Conservation (phyloP, 192 early-diverging fungal species). For the Rhizophagus sp. region DNA sequence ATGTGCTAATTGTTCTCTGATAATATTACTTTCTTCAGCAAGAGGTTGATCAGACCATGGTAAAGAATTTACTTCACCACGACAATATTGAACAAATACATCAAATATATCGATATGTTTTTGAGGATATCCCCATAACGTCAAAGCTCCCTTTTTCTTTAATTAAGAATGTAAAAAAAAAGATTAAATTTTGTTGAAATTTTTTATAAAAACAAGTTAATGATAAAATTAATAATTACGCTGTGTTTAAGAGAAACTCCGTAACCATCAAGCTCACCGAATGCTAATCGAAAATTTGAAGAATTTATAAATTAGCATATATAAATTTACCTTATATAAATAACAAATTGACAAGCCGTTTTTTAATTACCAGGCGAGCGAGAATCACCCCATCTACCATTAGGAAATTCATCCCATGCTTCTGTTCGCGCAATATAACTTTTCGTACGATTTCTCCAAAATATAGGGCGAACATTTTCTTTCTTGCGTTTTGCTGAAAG, state of each 20-base stretch:
- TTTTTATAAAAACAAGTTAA: conserved; percentile 46
- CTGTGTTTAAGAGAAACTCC: conserved; percentile 68
- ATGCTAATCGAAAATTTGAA: conserved; percentile 34
- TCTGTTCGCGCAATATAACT: conserved; percentile 90
- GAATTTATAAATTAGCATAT: not conserved
- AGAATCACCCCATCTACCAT: conserved; percentile 98
- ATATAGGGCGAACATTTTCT: conserved; percentile 98
- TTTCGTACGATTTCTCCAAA: conserved; percentile 94
- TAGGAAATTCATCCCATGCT: conserved; percentile 94
- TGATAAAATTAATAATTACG: conserved; percentile 38
- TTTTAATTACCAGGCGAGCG: conserved; percentile 69
- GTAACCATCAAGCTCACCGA: conserved; percentile 70
- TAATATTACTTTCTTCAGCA: conserved; percentile 70
- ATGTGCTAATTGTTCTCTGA: conserved; percentile 65
- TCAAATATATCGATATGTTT: conserved; percentile 64
- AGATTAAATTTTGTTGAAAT: conserved; percentile 31
- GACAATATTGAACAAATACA: conserved; percentile 85
- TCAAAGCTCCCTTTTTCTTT: conserved; percentile 57
- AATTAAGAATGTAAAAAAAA: conserved; percentile 49
- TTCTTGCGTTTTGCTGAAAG: conserved; percentile 71
- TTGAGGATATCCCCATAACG: conserved; percentile 80
- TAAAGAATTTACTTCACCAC: conserved; percentile 72
- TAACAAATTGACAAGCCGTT: not conserved
- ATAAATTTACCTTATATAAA: not conserved
- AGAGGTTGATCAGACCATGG: conserved; percentile 89